phyloP scores from a whole-genome alignment of 169 alveolate species.

The Plasmodium chabaudi region DNA sequence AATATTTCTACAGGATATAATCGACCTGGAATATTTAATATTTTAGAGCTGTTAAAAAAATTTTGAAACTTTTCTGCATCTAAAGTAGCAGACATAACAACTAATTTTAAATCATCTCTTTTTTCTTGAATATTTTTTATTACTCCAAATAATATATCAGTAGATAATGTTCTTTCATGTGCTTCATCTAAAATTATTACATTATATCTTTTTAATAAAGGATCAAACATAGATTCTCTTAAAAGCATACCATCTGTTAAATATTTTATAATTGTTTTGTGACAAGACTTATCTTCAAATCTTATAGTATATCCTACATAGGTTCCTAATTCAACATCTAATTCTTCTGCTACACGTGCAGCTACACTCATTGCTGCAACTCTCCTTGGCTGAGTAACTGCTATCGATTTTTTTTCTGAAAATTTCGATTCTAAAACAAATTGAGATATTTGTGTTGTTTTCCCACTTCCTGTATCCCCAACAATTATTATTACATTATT shows the following conservation, averaged over 20 bases:
- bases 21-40: slow-evolving; percentile 98
- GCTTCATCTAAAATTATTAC: slow-evolving; percentile 98
- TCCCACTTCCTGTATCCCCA: slow-evolving; percentile 99
- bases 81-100: slow-evolving; percentile 98
- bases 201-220: slow-evolving; percentile 91
- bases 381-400: slow-evolving; percentile 99
- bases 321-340: slow-evolving; percentile 95
- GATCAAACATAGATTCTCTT: slow-evolving; percentile 97
- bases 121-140: slow-evolving; percentile 92
- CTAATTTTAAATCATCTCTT: slow-evolving; percentile 93
- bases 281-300: slow-evolving; percentile 95
- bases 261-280: slow-evolving; percentile 94
- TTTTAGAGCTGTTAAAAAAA: slow-evolving; percentile 96
- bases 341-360: slow-evolving; percentile 98
- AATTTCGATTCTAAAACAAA: slow-evolving; percentile 91
- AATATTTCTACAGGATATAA: slow-evolving; percentile 97
- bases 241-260: slow-evolving; percentile 99
- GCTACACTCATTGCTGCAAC: slow-evolving; percentile 99
- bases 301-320: slow-evolving; percentile 98
- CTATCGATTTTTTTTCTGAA: slow-evolving; percentile 91
- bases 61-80: slow-evolving; percentile 96
- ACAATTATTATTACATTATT: slow-evolving; percentile 86
- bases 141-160: slow-evolving; percentile 98
- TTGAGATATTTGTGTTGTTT: slow-evolving; percentile 98
- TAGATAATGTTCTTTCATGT: slow-evolving; percentile 98